Conservation (phyloP, 169 alveolate species). For the Eimeria necatrix region DNA sequence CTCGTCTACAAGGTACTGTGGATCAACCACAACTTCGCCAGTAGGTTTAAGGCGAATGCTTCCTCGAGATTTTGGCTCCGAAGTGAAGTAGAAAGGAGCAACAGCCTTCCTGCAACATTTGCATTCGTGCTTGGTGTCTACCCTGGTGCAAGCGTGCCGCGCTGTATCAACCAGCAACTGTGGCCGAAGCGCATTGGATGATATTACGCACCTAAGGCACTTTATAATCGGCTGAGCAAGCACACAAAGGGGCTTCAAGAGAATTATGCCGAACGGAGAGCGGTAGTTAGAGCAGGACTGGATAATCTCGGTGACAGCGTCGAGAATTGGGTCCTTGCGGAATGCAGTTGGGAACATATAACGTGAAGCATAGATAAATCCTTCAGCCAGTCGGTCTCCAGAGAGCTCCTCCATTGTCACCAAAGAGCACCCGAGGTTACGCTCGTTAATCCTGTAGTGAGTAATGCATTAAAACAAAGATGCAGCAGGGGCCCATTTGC, state of each 20-base stretch:
- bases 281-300: slow-evolving; percentile 75
- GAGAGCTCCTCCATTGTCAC: slow-evolving; percentile 83
- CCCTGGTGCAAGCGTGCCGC: neutral
- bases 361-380: slow-evolving; percentile 85
- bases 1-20: slow-evolving; percentile 82
- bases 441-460: slow-evolving; percentile 72
- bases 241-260: slow-evolving; percentile 77
- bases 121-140: neutral
- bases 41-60: slow-evolving; percentile 78
- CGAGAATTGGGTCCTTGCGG: slow-evolving; percentile 84
- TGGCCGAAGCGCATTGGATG: neutral
- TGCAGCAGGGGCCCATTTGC: neutral
- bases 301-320: slow-evolving; percentile 81
- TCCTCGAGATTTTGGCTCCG: slow-evolving; percentile 88
- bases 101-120: slow-evolving; percentile 81
- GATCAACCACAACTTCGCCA: slow-evolving; percentile 84
- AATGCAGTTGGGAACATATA: slow-evolving; percentile 85
- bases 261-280: slow-evolving; percentile 70
- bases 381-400: slow-evolving; percentile 86
- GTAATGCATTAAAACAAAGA: too few species aligned
- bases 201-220: slow-evolving; percentile 74
- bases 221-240: slow-evolving; percentile 71
- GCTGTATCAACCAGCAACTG: neutral
- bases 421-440: slow-evolving; percentile 78
- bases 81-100: slow-evolving; percentile 85